phyloP scores from a whole-genome alignment of 2,329 filamentous ascomycete species.

The Beauveria varroae region DNA sequence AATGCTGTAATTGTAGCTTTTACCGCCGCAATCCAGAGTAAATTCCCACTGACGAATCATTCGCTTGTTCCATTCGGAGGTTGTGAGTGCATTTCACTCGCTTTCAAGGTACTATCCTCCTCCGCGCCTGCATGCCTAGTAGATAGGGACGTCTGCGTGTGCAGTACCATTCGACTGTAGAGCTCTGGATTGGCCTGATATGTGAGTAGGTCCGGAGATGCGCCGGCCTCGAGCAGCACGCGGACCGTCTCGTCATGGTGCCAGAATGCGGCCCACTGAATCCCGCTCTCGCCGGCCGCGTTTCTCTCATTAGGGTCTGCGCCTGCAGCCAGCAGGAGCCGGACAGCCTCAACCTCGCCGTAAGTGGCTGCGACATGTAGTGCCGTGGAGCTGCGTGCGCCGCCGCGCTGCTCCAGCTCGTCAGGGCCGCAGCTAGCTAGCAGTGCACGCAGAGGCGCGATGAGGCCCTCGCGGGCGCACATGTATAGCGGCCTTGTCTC shows the following conservation, averaged over 20 bases:
- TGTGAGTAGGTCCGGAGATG: neutral
- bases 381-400: conserved; percentile 7
- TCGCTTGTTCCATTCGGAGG: too few relatives aligned
- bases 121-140: neutral
- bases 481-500: conserved; percentile 6
- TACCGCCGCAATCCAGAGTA: too few relatives aligned
- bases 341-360: conserved; percentile 7
- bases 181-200: neutral
- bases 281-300: neutral
- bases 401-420: conserved; percentile 4
- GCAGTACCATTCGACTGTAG: neutral
- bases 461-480: conserved; percentile 8
- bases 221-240: conserved; percentile 2
- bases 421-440: neutral
- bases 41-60: too few relatives aligned
- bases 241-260: neutral
- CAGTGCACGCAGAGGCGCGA: neutral
- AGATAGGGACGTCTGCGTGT: neutral
- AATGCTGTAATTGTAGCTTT: too few relatives aligned
- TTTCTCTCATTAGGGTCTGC: conserved; percentile 8
- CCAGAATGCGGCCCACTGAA: conserved; percentile 11
- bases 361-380: conserved; percentile 9
- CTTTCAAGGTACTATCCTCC: neutral
- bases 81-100: too few relatives aligned
- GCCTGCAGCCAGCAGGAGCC: conserved; percentile 2